Evolutionary conservation across 306 rosid genomes (phyloP).

Genomic region (Pyrus bretschneideri): DNA sequence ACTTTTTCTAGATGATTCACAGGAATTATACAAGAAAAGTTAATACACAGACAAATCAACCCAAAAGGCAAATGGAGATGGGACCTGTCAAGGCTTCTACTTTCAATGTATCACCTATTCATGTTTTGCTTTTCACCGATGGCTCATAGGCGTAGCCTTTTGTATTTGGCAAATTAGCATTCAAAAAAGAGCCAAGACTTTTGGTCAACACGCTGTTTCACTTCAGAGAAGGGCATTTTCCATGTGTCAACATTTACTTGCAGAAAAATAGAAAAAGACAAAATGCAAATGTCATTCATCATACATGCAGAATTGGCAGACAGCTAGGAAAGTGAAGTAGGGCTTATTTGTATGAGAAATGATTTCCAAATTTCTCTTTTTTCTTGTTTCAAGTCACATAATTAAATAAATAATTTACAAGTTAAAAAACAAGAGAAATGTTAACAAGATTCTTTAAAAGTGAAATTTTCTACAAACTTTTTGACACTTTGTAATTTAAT

Average conservation of each 20-base stretch:
- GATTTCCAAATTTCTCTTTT: neutral
- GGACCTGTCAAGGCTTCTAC: conserved; percentile 3
- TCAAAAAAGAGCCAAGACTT: neutral
- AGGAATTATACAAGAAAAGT: conserved; percentile 8
- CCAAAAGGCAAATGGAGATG: neutral
- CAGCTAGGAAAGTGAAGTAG: neutral
- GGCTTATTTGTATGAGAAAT: neutral
- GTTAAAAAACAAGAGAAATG: too few species aligned
- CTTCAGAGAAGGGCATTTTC: neutral
- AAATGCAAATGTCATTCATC: neutral
- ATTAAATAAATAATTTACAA: too few species aligned
- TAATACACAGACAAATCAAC: conserved; percentile 4
- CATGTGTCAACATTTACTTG: neutral
- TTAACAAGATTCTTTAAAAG: too few species aligned
- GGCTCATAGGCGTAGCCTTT: neutral
- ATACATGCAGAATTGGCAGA: neutral
- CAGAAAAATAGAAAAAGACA: neutral
- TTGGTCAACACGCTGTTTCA: neutral
- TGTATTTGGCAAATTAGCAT: neutral
- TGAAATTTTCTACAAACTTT: fast-evolving
- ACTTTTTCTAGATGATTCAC: conserved; percentile 28
- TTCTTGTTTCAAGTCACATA: too few species aligned
- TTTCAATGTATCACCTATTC: neutral
- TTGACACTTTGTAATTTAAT: fast-evolving
- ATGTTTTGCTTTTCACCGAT: neutral